phyloP scores from a whole-genome alignment of 2,329 filamentous ascomycete genomes.

The Dryadomyces sulphureus region DNA sequence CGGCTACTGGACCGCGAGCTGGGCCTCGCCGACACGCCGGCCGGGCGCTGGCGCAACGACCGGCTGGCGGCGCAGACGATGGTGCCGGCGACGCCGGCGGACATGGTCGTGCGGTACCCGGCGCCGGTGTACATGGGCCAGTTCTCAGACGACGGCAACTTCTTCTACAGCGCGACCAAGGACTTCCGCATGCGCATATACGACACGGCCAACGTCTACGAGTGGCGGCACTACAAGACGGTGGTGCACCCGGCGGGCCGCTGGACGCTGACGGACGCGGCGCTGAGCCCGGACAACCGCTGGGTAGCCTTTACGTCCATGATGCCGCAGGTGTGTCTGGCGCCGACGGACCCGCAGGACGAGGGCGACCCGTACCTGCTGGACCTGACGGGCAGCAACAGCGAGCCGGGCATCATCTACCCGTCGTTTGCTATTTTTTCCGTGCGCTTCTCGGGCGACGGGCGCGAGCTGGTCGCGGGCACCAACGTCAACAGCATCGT shows the following conservation, averaged over 20 bases:
- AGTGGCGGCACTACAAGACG: conserved; percentile 93
- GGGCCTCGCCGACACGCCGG: conserved; percentile 43
- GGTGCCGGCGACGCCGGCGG: conserved; percentile 62
- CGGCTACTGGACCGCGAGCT: conserved; percentile 72
- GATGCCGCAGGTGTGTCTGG: conserved; percentile 66
- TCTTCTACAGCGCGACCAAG: conserved; percentile 85
- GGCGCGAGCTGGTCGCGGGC: conserved; percentile 78
- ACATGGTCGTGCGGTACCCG: conserved; percentile 79
- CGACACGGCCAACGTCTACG: conserved; percentile 87
- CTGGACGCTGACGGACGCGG: conserved; percentile 94
- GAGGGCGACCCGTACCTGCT: conserved; percentile 64
- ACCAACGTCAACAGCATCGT: conserved; percentile 68
- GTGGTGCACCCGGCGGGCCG: conserved; percentile 72
- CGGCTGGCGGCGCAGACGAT: conserved; percentile 55
- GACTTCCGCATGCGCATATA: conserved; percentile 96
- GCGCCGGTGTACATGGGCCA: conserved; percentile 85
- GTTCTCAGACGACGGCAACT: conserved; percentile 93
- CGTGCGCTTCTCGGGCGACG: conserved; percentile 82
- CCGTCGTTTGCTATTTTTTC: conserved; percentile 70
- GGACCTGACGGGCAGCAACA: conserved; percentile 46
- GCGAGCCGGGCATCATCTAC: conserved; percentile 13
- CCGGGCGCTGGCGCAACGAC: conserved; percentile 31
- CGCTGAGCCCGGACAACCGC: conserved; percentile 78
- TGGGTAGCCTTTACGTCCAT: conserved; percentile 90
- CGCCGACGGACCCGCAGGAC: conserved; percentile 73